phyloP scores from a whole-genome alignment of 768 basidiomycete species.

The Rubroboletus satanas region DNA sequence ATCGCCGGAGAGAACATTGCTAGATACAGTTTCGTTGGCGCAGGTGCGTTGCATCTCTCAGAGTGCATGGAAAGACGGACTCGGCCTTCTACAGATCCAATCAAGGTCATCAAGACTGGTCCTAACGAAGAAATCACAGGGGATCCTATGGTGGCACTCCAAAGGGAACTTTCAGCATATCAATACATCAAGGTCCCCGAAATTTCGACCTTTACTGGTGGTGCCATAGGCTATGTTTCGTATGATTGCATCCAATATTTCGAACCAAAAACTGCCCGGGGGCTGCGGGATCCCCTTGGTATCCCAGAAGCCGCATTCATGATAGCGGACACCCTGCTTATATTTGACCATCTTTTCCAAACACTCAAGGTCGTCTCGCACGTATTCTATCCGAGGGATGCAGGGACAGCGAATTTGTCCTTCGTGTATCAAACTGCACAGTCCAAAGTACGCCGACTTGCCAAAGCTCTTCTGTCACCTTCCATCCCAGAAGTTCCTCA shows the following conservation, averaged over 20 bases:
- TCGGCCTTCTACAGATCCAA: slow-evolving; percentile 60
- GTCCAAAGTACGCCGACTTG: slow-evolving; percentile 76
- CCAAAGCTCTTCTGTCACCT: slow-evolving; percentile 55
- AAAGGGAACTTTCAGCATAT: slow-evolving; percentile 83
- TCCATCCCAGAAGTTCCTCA: slow-evolving; percentile 65
- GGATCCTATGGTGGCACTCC: slow-evolving; percentile 81
- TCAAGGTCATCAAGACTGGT: slow-evolving; percentile 88
- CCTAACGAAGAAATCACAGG: slow-evolving; percentile 77
- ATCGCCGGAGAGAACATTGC: slow-evolving; percentile 86
- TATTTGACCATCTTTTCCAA: slow-evolving; percentile 97
- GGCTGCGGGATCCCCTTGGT: slow-evolving; percentile 70
- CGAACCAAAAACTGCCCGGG: slow-evolving; percentile 84
- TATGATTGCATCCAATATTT: slow-evolving; percentile 97
- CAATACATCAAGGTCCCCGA: slow-evolving; percentile 90
- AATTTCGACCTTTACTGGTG: slow-evolving; percentile 92
- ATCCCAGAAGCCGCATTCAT: slow-evolving; percentile 97
- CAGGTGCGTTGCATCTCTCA: slow-evolving; percentile 54
- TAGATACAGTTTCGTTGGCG: slow-evolving; percentile 94
- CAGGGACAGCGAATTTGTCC: slow-evolving; percentile 61
- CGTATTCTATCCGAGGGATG: slow-evolving; percentile 77
- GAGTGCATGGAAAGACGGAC: background rate
- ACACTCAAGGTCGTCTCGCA: slow-evolving; percentile 95
- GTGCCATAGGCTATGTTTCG: slow-evolving; percentile 94
- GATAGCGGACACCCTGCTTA: slow-evolving; percentile 91
- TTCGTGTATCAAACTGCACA: slow-evolving; percentile 90